Evolutionary conservation across 805 yeast genomes (phyloP).

Genomic region (Pichia heedii): DNA sequence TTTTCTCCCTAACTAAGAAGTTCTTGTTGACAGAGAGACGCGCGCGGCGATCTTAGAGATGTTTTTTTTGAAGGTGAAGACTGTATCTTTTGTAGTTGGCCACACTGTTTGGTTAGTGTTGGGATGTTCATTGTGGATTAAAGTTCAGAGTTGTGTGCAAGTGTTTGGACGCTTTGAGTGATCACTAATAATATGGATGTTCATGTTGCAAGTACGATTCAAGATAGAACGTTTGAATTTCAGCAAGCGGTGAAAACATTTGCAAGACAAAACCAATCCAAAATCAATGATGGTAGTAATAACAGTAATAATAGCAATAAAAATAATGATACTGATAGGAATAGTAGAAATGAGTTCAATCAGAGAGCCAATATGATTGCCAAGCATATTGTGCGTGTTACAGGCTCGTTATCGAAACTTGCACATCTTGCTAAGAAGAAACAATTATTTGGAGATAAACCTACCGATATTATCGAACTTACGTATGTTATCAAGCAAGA

Average conservation of each 20-base stretch:
- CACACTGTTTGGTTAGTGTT: no score
- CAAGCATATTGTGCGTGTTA: constrained; percentile 78
- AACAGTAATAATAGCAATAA: background rate
- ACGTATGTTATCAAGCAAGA: constrained; percentile 85
- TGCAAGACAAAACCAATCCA: constrained; percentile 35
- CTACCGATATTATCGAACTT: constrained; percentile 86
- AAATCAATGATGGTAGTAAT: background rate
- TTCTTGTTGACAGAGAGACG: no score
- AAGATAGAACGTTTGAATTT: constrained; percentile 87
- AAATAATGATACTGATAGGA: constrained; percentile 18
- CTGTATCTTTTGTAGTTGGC: no score
- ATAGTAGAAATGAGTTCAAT: constrained; percentile 49
- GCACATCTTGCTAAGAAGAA: constrained; percentile 80
- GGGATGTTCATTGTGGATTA: no score
- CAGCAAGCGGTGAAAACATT: constrained; percentile 81
- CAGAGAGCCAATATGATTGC: constrained; percentile 73
- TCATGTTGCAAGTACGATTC: constrained; percentile 27
- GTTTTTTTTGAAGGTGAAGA: no score
- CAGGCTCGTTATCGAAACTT: constrained; percentile 68
- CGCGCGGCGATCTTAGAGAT: no score
- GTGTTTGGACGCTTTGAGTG: background rate
- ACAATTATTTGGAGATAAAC: constrained; percentile 88
- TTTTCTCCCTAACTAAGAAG: no score
- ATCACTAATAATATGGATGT: background rate
- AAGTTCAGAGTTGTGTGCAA: no score